phyloP scores from a whole-genome alignment of 2,329 filamentous ascomycete genomes.

The Colletotrichum cuscutae region DNA sequence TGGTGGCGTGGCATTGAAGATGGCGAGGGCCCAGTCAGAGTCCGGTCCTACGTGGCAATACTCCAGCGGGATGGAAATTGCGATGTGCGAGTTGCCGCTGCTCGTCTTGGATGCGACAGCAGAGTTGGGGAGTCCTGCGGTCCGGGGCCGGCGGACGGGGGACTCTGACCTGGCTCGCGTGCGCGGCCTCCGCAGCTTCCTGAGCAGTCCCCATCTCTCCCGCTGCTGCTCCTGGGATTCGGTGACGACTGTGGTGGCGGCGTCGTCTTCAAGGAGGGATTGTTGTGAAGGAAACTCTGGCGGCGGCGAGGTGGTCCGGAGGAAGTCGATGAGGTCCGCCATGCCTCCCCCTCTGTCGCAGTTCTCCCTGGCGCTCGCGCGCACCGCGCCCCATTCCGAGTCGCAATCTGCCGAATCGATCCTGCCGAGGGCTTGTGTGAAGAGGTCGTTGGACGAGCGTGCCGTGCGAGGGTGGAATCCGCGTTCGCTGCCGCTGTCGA shows the following conservation, averaged over 20 bases:
- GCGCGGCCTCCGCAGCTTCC: slow-evolving; percentile 39
- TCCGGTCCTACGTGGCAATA: slow-evolving; percentile 54
- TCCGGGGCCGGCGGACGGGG: slow-evolving; percentile 23
- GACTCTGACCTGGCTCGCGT: slow-evolving; percentile 40
- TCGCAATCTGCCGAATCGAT: slow-evolving; percentile 16
- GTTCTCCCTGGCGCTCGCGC: slow-evolving; percentile 34
- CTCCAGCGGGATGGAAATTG: slow-evolving; percentile 68
- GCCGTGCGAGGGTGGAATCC: slow-evolving; percentile 26
- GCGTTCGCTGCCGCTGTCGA: slow-evolving; percentile 24
- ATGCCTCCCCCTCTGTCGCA: slow-evolving; percentile 28
- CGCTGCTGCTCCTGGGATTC: slow-evolving; percentile 41
- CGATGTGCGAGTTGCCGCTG: slow-evolving; percentile 66
- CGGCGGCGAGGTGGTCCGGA: slow-evolving; percentile 28
- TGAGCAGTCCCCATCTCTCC: slow-evolving; percentile 55
- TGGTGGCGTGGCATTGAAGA: slow-evolving; percentile 38
- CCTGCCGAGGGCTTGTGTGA: slow-evolving; percentile 20
- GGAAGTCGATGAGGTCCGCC: slow-evolving; percentile 35
- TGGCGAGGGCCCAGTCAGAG: slow-evolving; percentile 33
- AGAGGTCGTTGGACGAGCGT: slow-evolving; percentile 33
- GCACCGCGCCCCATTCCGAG: slow-evolving; percentile 25
- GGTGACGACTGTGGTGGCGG: not conserved
- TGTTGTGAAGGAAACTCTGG: slow-evolving; percentile 15
- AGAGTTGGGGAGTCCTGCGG: slow-evolving; percentile 59
- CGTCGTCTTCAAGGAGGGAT: slow-evolving; percentile 40
- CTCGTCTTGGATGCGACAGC: slow-evolving; percentile 65